Evolutionary conservation across 2,329 filamentous ascomycete species (phyloP).

Genomic region (Fusarium clavum): DNA sequence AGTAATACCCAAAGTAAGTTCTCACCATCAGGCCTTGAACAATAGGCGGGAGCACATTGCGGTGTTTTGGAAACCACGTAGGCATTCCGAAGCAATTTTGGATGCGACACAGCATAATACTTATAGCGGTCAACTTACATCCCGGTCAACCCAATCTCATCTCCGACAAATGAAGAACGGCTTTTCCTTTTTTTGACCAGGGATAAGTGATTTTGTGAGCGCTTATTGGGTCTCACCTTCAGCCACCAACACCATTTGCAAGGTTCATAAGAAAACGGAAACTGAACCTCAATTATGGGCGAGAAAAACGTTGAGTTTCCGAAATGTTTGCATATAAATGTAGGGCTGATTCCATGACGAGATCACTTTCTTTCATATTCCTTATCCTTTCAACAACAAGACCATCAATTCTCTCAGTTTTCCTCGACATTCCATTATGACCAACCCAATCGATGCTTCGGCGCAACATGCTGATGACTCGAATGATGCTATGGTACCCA

Average conservation of each 20-base stretch:
- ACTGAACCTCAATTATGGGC: not conserved
- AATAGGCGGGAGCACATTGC: not conserved
- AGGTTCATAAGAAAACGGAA: not conserved
- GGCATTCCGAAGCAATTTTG: not conserved
- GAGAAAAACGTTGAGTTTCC: not conserved
- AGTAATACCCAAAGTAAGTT: not conserved
- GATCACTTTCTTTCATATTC: no score
- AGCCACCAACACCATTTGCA: not conserved
- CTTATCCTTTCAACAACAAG: not conserved
- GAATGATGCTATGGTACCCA: no score
- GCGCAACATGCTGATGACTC: not conserved
- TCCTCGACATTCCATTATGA: not conserved
- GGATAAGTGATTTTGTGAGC: not conserved
- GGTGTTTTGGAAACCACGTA: not conserved
- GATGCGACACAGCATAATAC: not conserved
- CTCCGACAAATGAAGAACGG: not conserved
- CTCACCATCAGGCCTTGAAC: not conserved
- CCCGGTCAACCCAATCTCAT: not conserved
- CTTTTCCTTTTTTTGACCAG: not conserved
- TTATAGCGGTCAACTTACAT: constrained; percentile 4
- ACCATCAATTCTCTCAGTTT: no score
- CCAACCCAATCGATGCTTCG: not conserved
- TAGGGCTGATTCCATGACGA: no score
- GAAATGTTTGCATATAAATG: not conserved
- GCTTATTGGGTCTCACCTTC: not conserved